phyloP scores from a whole-genome alignment of 306 rosid genomes.

The Ziziphus jujuba region DNA sequence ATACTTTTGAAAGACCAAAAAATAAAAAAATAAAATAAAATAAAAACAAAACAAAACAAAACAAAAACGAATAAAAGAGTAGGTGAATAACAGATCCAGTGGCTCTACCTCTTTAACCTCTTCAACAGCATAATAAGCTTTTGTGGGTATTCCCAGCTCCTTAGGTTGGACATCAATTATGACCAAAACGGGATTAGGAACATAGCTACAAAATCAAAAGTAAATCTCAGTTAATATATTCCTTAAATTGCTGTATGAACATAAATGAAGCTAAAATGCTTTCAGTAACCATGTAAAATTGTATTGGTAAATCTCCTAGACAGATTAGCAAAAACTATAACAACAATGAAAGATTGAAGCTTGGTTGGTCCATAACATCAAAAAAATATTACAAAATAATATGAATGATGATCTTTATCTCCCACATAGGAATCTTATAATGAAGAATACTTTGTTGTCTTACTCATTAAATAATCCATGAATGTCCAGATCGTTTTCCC shows the following conservation, averaged over 20 bases:
- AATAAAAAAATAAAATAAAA: too few relatives aligned
- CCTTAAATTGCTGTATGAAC: too few relatives aligned
- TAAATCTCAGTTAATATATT: background rate
- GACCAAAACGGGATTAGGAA: constrained; percentile 82
- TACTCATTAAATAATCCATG: constrained; percentile 79
- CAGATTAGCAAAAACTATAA: background rate
- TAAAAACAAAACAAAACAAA: too few relatives aligned
- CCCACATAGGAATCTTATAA: background rate
- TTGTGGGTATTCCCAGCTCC: constrained; percentile 95
- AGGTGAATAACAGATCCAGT: background rate
- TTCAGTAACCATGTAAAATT: too few relatives aligned
- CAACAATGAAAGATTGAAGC: background rate
- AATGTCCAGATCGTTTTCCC: constrained; percentile 88
- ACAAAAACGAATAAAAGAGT: too few relatives aligned
- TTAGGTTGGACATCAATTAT: constrained; percentile 90
- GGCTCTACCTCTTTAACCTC: constrained; percentile 52
- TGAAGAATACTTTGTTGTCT: constrained; percentile 1
- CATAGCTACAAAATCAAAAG: constrained; percentile 50
- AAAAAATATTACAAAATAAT: background rate
- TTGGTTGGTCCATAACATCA: background rate
- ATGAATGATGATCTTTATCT: background rate
- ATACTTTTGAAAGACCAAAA: too few relatives aligned
- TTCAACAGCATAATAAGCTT: constrained; percentile 88
- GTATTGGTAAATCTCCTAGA: too few relatives aligned
- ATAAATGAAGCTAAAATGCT: background rate